Evolutionary conservation across 2,329 filamentous ascomycete species (phyloP).

Genomic region (Xylariaceae sp.): DNA sequence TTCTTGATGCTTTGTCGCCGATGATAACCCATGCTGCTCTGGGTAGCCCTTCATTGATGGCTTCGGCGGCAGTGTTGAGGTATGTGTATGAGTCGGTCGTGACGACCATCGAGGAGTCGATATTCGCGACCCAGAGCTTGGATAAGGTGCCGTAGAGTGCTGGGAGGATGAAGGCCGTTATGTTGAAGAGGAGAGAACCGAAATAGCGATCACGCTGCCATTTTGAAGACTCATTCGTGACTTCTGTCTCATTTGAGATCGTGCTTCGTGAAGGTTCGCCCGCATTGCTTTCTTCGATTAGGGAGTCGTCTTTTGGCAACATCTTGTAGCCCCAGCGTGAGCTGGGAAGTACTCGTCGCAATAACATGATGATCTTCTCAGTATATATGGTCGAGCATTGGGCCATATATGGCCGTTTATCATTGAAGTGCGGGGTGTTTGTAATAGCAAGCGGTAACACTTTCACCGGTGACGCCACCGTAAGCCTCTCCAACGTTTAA

Average conservation of each 20-base stretch:
- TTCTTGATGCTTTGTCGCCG: conserved; percentile 58
- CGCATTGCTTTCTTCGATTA: neutral
- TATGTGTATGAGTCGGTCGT: conserved; percentile 69
- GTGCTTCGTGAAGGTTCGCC: neutral
- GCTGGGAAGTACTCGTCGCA: no score
- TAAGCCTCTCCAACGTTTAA: no score
- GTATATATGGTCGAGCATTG: no score
- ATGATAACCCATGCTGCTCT: conserved; percentile 67
- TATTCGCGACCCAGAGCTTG: conserved; percentile 69
- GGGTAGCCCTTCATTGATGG: conserved; percentile 70
- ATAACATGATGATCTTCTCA: no score
- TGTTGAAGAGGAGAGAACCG: conserved; percentile 62
- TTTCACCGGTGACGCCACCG: no score
- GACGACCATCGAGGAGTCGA: conserved; percentile 60
- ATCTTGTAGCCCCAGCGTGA: conserved; percentile 12
- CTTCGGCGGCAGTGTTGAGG: conserved; percentile 64
- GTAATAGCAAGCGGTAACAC: no score
- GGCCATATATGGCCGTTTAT: no score
- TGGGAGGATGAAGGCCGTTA: conserved; percentile 60
- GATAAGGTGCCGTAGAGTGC: conserved; percentile 65
- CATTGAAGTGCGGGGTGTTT: no score
- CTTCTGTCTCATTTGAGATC: neutral
- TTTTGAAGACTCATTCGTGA: neutral
- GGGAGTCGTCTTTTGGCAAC: conserved; percentile 13
- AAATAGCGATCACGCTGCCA: conserved; percentile 39